Percentiles rank a stretch among this genome's conserved stretches.
These are phyloP conservation scores for Beauveria pseudobassiana DNA, from an alignment of 2,329 filamentous ascomycete genomes.

Conservation along the genomic window DNA sequence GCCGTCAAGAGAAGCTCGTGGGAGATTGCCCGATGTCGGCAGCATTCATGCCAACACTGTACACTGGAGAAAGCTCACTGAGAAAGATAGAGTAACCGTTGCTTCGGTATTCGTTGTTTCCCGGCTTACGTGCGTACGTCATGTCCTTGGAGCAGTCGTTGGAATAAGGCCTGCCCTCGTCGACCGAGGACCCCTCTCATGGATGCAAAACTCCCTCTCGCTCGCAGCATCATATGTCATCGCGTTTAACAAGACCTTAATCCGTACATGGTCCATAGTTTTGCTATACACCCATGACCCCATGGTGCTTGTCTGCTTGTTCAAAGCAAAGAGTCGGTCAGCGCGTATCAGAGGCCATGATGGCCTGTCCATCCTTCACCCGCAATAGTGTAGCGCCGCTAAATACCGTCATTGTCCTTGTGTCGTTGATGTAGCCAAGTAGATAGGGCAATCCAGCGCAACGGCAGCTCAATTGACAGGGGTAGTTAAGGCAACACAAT, in stretches of 20 bases:
- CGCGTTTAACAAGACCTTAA: background rate
- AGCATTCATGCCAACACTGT: background rate
- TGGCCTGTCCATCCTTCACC: background rate
- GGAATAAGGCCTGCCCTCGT: background rate
- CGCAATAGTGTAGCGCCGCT: background rate
- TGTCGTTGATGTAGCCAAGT: background rate
- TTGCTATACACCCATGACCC: background rate
- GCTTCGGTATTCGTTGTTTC: background rate
- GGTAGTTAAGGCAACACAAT: background rate
- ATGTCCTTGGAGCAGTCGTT: background rate
- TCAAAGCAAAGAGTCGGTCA: slow-evolving; percentile 8
- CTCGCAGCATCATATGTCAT: slow-evolving; percentile 1
- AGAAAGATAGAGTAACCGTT: background rate
- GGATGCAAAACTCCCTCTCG: background rate
- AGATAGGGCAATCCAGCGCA: background rate
- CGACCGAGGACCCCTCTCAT: no score
- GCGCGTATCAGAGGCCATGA: background rate
- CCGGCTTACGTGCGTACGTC: background rate
- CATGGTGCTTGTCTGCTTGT: background rate
- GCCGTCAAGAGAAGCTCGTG: background rate
- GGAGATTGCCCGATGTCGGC: background rate
- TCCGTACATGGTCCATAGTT: background rate
- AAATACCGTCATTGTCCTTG: background rate
- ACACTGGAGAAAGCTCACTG: background rate
- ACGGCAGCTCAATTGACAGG: background rate